Evolutionary conservation across 768 basidiomycete genomes (phyloP).

Genomic region (Suillus fuscotomentosus): DNA sequence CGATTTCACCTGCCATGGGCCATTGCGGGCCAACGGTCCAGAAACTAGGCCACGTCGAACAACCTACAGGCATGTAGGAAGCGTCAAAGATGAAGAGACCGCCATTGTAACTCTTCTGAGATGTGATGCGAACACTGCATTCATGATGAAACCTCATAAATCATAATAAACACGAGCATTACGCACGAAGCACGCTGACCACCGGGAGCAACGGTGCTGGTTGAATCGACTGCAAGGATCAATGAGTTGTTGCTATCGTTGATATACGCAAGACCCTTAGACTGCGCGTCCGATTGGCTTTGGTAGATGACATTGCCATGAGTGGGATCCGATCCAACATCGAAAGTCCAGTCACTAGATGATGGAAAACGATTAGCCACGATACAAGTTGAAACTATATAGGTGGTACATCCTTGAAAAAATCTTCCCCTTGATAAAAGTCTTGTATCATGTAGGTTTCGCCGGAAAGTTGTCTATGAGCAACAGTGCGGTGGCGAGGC

Average conservation of each 20-base stretch:
- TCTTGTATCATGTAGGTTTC: slow-evolving; percentile 37
- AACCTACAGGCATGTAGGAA: slow-evolving; percentile 68
- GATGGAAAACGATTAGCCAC: neutral
- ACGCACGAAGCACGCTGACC: slow-evolving; percentile 54
- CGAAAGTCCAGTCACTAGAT: slow-evolving; percentile 69
- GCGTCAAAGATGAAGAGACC: slow-evolving; percentile 79
- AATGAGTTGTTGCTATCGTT: slow-evolving; percentile 53
- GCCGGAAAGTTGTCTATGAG: slow-evolving; percentile 15
- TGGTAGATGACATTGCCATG: slow-evolving; percentile 66
- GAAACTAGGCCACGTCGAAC: slow-evolving; percentile 61
- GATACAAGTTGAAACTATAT: neutral
- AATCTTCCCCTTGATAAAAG: slow-evolving; percentile 49
- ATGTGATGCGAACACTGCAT: no score
- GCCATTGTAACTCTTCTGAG: slow-evolving; percentile 37
- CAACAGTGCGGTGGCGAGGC: slow-evolving; percentile 26
- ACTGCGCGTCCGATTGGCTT: slow-evolving; percentile 42
- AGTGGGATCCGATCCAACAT: slow-evolving; percentile 62
- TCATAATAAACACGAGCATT: neutral
- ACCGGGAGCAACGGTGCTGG: slow-evolving; percentile 44
- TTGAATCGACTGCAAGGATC: slow-evolving; percentile 63
- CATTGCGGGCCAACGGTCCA: slow-evolving; percentile 53
- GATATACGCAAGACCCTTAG: slow-evolving; percentile 58
- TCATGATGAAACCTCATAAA: no score
- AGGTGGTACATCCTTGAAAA: slow-evolving; percentile 50
- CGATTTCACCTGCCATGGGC: slow-evolving; percentile 62